These are phyloP conservation scores for Coemansia sp. DNA, from an alignment of 371 early-diverging fungal species.

Conservation along the genomic window DNA sequence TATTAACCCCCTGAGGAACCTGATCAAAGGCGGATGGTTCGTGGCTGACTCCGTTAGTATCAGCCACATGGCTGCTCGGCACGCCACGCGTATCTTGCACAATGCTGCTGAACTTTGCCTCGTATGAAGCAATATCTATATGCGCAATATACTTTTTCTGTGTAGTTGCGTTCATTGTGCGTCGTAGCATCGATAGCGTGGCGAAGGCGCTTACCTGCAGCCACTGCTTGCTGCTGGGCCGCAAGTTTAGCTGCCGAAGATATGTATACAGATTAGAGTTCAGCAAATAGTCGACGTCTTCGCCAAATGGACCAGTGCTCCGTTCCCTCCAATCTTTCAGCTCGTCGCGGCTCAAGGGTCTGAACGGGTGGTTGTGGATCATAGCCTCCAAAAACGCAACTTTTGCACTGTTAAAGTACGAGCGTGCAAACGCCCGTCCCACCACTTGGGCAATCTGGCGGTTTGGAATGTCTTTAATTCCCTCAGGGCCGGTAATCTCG, in stretches of 20 bases:
- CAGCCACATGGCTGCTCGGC: neutral
- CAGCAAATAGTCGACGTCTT: constrained; percentile 34
- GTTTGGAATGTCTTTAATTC: constrained; percentile 14
- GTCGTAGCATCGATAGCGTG: constrained; percentile 44
- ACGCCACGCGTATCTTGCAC: constrained; percentile 12
- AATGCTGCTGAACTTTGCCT: constrained; percentile 18
- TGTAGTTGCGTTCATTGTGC: constrained; percentile 21
- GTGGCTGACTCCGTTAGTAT: neutral
- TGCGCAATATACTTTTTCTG: constrained; percentile 25
- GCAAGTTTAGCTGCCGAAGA: constrained; percentile 24
- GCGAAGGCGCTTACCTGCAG: constrained; percentile 40
- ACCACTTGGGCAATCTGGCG: constrained; percentile 19
- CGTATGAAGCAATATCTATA: constrained; percentile 21
- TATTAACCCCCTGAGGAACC: constrained; percentile 17
- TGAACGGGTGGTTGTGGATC: constrained; percentile 46
- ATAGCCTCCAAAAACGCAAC: constrained; percentile 33
- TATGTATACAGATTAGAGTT: constrained; percentile 36
- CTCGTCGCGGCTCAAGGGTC: constrained; percentile 38
- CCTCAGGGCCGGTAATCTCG: neutral
- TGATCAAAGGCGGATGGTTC: constrained; percentile 20
- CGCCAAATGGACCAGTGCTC: constrained; percentile 35
- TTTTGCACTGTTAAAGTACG: constrained; percentile 22
- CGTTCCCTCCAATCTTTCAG: constrained; percentile 28
- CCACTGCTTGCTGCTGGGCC: constrained; percentile 38
- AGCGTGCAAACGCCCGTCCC: constrained; percentile 39